Base-by-base conservation (phyloP, 345 rosid genomes). In the Physaria fendleri region DNA sequence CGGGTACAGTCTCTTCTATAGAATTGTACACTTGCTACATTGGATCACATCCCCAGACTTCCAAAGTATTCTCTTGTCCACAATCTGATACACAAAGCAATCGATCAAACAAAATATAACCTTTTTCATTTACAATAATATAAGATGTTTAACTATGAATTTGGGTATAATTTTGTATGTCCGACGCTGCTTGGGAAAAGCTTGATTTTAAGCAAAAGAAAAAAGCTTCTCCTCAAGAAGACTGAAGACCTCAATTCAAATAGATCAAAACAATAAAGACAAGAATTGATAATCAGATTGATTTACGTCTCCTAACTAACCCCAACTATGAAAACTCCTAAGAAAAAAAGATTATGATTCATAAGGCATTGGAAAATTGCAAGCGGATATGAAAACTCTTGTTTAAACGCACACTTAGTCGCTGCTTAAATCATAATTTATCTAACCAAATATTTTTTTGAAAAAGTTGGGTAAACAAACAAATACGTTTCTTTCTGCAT, bases 1-100 rank as follows among this genome's bases (percentile, higher is more conserved):
- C 95, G 95, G 45, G 95, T 90, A 35, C 97, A n/a, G 92, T 79
- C 86, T 86, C 82, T 90, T 84, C 76, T 86, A 90, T n/a, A 86
- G 79, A 23, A 90, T 90, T 88, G 58, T 86, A 43, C 97, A 86
- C 74, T 90, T 92, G 2, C 90, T 69, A 81, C 95, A 90, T 63
- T 86, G 92, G 12, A 87, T 84, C 23, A 86, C 87, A 57, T 84
- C 95, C 14, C 85, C 95, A 1, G 86, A 63, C 83, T 84, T 86
- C n/a, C 71, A 82, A 33, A 4, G 82, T 77, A 47, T 76, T 81
- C 65, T 86, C 97, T 72, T 79, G 76, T 34, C 97, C 95, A 65
- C 95, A 90, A 69, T 90, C 90, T 62, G 7, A 48, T 8, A 37
- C 5, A 16, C 0, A 10, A n/a, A 27, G 0, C 82, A 40, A 39